Evolutionary conservation across 495 filamentous ascomycete species (phyloP).

Genomic region (Schizothecium vesticola): DNA sequence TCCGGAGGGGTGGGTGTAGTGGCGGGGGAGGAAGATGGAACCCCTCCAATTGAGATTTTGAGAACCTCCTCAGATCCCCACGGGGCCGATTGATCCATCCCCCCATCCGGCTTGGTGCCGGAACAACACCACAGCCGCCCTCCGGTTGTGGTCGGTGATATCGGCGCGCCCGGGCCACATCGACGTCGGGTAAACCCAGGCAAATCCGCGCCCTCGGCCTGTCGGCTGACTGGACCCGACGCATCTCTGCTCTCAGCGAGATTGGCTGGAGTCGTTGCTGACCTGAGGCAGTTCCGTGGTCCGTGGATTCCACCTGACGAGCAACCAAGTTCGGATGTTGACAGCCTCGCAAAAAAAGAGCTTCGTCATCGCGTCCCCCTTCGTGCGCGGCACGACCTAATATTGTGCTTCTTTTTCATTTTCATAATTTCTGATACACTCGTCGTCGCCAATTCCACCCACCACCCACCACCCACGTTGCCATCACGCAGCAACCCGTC

Average conservation of each 20-base stretch:
- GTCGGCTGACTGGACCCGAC: not conserved
- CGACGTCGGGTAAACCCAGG: slow-evolving; percentile 2
- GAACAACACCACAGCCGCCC: not conserved
- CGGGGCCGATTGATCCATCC: too few relatives aligned
- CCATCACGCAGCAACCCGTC: not conserved
- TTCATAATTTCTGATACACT: not conserved
- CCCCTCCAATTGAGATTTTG: not conserved
- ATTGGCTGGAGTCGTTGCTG: slow-evolving; percentile 2
- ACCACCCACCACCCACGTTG: not conserved
- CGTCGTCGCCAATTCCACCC: not conserved
- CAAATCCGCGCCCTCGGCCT: not conserved
- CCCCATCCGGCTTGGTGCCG: not conserved
- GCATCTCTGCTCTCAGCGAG: not conserved
- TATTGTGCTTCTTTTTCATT: not conserved
- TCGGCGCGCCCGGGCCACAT: not conserved
- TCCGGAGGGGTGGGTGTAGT: not conserved
- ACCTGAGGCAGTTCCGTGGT: too few relatives aligned
- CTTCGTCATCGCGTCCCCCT: slow-evolving; percentile 15
- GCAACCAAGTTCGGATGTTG: slow-evolving; percentile 3
- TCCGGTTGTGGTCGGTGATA: not conserved
- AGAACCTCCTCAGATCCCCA: too few relatives aligned
- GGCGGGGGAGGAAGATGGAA: not conserved
- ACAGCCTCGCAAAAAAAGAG: slow-evolving; percentile 16
- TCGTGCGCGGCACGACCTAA: not conserved
- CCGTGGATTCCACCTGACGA: too few relatives aligned